A percentile compares a stretch with the other conserved stretches of the same genome.
Evolutionary conservation across 225 moss, liverwort and hornwort genomes (phyloP).

Genomic region (Lunularia cruciata): DNA sequence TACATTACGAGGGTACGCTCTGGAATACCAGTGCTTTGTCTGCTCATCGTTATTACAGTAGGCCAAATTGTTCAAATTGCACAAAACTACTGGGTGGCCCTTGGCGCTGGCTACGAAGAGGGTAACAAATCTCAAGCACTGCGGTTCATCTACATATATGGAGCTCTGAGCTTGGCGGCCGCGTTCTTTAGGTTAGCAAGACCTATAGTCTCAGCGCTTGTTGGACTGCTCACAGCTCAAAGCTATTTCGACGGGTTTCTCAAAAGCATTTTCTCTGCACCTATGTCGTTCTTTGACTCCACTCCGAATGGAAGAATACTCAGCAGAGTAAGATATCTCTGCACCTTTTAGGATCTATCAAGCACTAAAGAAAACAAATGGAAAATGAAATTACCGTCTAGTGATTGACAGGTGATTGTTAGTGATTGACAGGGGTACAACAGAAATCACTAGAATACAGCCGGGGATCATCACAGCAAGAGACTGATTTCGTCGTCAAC

Average conservation of each 20-base stretch:
- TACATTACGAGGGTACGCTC: constrained; percentile 46
- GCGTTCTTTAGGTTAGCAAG: constrained; percentile 47
- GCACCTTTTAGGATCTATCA: too few species aligned
- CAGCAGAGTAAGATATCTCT: constrained; percentile 45
- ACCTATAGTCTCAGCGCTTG: constrained; percentile 42
- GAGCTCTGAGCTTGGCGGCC: constrained; percentile 47
- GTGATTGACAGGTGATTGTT: neutral
- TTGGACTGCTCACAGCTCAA: constrained; percentile 53
- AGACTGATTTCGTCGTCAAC: too few species aligned
- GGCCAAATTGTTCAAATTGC: constrained; percentile 52
- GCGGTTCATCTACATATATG: constrained; percentile 50
- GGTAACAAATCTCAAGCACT: constrained; percentile 32
- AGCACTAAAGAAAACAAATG: too few species aligned
- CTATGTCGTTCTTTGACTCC: constrained; percentile 73
- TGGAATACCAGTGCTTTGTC: constrained; percentile 36
- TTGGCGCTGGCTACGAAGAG: constrained; percentile 30
- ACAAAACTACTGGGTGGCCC: constrained; percentile 59
- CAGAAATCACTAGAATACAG: too few species aligned
- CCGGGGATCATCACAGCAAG: too few species aligned
- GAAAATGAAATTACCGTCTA: neutral
- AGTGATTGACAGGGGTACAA: too few species aligned
- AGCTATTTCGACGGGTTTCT: constrained; percentile 56
- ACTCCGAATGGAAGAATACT: constrained; percentile 58
- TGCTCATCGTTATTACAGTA: constrained; percentile 38
- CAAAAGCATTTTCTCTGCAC: constrained; percentile 51